Base-by-base conservation (phyloP, 148 eudicot genomes). In the Fallopia convolvulus region DNA sequence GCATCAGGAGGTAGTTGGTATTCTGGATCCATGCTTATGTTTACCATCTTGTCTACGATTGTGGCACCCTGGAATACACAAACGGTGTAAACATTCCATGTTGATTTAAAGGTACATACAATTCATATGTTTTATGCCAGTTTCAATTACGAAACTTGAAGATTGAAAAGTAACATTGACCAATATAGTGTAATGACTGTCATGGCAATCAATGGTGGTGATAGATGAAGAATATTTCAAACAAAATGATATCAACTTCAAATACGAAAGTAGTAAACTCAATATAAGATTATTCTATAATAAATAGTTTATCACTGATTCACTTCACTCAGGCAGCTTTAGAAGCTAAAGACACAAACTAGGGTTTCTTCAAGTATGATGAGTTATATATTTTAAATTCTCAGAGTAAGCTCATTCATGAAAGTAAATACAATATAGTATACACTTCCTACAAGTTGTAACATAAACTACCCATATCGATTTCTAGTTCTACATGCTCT, bases 21-120 rank as follows among this genome's bases (percentile, higher is more conserved):
- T 8, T 88, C 92, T 65, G 96, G 91, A 80, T 89, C 96, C 66
- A 81, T 76, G 73, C 66, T 84, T 42, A 94, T 87, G 14, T 84
- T 83, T 61, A 94, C 99, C 6, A 84, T 66, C 82, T 79, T 86
- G 77, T 92, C 97, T 75, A 83, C 92, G 20, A 94, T 94, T 70
- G 97, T 92, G 52, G 99, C 99, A 46, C 99, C 99, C 99, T 94
- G 88, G 74, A 55, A 84, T 77, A 44, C 47, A 15, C 55, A 79
- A 14, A 55, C 52, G 18, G 15, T 60, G 58, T 49, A 49, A 76
- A 41, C 36, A 17, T 15, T 21, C 7, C 11, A 14, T 33, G 63
- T 13, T 42, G 49, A 71, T 9, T 17, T 39, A 18, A 40, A 8
- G 4, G 1, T 3, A 36, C 44, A 49, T 46, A 11, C 39, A 33